phyloP scores from a whole-genome alignment of 495 filamentous ascomycete genomes.

The Cairneyella variabilis region DNA sequence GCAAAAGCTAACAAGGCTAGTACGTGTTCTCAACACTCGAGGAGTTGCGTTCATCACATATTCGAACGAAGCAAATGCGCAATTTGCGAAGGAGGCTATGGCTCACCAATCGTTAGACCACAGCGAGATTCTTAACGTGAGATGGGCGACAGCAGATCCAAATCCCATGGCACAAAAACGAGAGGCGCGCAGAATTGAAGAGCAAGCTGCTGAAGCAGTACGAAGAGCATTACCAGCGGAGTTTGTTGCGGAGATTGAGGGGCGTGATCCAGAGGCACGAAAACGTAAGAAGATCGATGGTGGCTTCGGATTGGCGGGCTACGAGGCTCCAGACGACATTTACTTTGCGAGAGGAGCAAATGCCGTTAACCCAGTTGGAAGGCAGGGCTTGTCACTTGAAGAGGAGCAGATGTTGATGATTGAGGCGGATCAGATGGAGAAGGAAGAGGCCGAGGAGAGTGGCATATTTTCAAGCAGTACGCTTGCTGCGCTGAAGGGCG shows the following conservation, averaged over 20 bases:
- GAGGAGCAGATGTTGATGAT: slow-evolving; percentile 48
- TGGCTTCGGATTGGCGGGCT: slow-evolving; percentile 82
- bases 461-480: slow-evolving; percentile 82
- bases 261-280: slow-evolving; percentile 76
- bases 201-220: slow-evolving; percentile 97
- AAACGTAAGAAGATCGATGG: slow-evolving; percentile 90
- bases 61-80: slow-evolving; percentile 75
- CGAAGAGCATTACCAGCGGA: slow-evolving; percentile 84
- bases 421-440: slow-evolving; percentile 45
- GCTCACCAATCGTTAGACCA: slow-evolving; percentile 81
- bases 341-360: slow-evolving; percentile 73
- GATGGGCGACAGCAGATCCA: slow-evolving; percentile 95
- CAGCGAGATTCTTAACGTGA: slow-evolving; percentile 87
- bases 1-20: slow-evolving; percentile 24
- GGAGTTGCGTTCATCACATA: slow-evolving; percentile 94
- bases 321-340: slow-evolving; percentile 91
- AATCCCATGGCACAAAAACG: slow-evolving; percentile 94
- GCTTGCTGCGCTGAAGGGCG: slow-evolving; percentile 63
- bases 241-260: slow-evolving; percentile 92
- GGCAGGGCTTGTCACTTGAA: slow-evolving; percentile 45
- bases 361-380: slow-evolving; percentile 53
- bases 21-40: slow-evolving; percentile 81
- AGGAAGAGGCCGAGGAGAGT: slow-evolving; percentile 37
- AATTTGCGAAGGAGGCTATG: slow-evolving; percentile 94
- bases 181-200: slow-evolving; percentile 85